phyloP scores from a whole-genome alignment of 2,329 filamentous ascomycete species.

The Thermoascus crustaceus region DNA sequence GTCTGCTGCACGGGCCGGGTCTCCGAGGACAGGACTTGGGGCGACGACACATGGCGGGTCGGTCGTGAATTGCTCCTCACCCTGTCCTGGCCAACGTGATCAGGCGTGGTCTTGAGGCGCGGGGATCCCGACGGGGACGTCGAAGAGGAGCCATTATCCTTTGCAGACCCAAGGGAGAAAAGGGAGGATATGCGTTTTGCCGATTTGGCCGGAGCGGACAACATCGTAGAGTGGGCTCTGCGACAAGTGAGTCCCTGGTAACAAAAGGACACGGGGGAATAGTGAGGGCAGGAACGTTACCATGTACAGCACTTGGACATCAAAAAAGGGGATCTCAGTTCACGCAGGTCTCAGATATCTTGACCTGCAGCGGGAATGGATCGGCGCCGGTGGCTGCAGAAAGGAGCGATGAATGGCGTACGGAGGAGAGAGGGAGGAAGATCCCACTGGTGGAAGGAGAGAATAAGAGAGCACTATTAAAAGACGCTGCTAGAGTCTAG shows the following conservation, averaged over 20 bases:
- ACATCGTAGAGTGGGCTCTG: slow-evolving; percentile 19
- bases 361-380: too few relatives aligned
- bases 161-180: slow-evolving; percentile 33
- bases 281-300: neutral
- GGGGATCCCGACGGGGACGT: slow-evolving; percentile 20
- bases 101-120: slow-evolving; percentile 14
- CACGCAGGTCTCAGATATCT: too few relatives aligned
- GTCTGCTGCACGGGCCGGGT: slow-evolving; percentile 16
- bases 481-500: too few relatives aligned
- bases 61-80: slow-evolving; percentile 24
- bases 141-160: slow-evolving; percentile 22
- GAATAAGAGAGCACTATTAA: too few relatives aligned
- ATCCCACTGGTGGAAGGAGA: neutral
- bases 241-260: neutral
- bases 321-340: too few relatives aligned
- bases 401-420: neutral
- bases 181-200: slow-evolving; percentile 40
- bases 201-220: slow-evolving; percentile 36
- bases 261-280: neutral
- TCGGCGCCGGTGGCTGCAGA: neutral
- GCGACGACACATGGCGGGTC: slow-evolving; percentile 27
- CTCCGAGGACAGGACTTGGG: slow-evolving; percentile 21
- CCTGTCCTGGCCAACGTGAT: slow-evolving; percentile 17
- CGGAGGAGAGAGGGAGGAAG: neutral
- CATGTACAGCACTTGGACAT: too few relatives aligned